Conservation (phyloP, 805 yeast species). For the Yarrowia sp. region DNA sequence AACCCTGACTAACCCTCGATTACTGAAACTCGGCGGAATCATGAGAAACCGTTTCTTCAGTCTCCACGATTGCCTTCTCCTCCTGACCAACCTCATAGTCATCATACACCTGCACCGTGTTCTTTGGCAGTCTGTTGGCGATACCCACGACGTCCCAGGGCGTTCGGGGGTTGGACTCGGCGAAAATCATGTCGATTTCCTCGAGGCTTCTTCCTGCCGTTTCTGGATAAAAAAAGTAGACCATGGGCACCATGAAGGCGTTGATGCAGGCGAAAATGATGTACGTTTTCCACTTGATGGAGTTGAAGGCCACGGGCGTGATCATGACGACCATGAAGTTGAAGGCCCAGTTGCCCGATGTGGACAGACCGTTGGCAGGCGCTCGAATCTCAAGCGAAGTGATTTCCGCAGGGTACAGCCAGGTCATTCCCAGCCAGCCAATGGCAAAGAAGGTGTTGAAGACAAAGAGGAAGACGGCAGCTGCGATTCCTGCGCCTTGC, state of each 20-base stretch:
- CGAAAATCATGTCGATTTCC: slow-evolving; percentile 30
- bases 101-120: neutral
- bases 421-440: slow-evolving; percentile 28
- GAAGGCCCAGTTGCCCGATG: slow-evolving; percentile 28
- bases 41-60: neutral
- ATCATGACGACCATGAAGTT: slow-evolving; percentile 31
- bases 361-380: slow-evolving; percentile 22
- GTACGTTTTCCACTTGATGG: slow-evolving; percentile 26
- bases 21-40: slow-evolving; percentile 2
- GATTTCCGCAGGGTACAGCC: slow-evolving; percentile 36
- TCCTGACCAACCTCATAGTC: neutral
- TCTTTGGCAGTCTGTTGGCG: slow-evolving; percentile 48
- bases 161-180: slow-evolving; percentile 48
- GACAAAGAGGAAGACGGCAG: slow-evolving; percentile 23
- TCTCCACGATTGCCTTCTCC: slow-evolving; percentile 12
- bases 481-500: slow-evolving; percentile 15
- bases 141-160: slow-evolving; percentile 56
- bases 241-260: slow-evolving; percentile 30
- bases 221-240: slow-evolving; percentile 33
- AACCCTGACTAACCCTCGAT: too few relatives aligned
- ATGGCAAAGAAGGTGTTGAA: slow-evolving; percentile 34
- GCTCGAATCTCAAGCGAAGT: slow-evolving; percentile 23
- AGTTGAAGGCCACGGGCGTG: slow-evolving; percentile 36
- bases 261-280: slow-evolving; percentile 36
- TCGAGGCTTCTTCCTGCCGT: slow-evolving; percentile 27